Evolutionary conservation across 805 yeast genomes (phyloP).

Genomic region (Suhomyces canberraensis): DNA sequence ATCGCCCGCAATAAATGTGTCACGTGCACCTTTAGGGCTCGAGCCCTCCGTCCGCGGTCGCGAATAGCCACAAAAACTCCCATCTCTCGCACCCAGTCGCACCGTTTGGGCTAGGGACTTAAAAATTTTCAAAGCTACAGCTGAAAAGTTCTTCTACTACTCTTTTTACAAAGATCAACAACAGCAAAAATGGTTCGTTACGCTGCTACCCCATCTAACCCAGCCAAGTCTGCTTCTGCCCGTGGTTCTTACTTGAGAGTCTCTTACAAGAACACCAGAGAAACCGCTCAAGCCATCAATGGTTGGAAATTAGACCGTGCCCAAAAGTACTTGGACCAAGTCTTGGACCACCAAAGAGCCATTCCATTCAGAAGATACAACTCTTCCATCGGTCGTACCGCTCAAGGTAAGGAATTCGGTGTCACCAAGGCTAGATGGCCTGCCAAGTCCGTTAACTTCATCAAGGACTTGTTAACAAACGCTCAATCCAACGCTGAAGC

Average conservation of each 20-base stretch:
- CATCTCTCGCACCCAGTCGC: slow-evolving; percentile 2
- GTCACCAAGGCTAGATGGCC: slow-evolving; percentile 99
- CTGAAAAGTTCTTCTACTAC: slow-evolving; percentile 4
- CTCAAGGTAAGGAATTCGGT: slow-evolving; percentile 99
- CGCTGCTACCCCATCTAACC: slow-evolving; percentile 99
- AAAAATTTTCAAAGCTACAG: slow-evolving; percentile 11
- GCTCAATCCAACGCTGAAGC: slow-evolving; percentile 99
- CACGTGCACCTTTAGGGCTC: slow-evolving; percentile 1
- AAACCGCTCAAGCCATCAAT: slow-evolving; percentile 96
- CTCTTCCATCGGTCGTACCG: slow-evolving; percentile 97
- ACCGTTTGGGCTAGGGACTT: slow-evolving; percentile 5
- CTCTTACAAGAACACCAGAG: slow-evolving; percentile 99
- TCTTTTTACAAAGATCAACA: slow-evolving; percentile 6
- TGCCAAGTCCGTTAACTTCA: slow-evolving; percentile 93
- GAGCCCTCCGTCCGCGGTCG: slow-evolving; percentile 1
- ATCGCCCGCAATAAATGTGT: too few species aligned
- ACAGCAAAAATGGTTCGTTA: slow-evolving; percentile 84
- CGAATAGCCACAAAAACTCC: slow-evolving; percentile 3
- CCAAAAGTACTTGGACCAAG: slow-evolving; percentile 92
- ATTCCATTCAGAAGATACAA: slow-evolving; percentile 98
- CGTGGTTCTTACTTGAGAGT: slow-evolving; percentile 99
- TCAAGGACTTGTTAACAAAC: slow-evolving; percentile 91
- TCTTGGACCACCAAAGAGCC: slow-evolving; percentile 97
- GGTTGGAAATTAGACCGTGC: slow-evolving; percentile 98
- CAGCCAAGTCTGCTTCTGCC: slow-evolving; percentile 98